Evolutionary conservation across 2,329 filamentous ascomycete genomes (phyloP), one percentile per base, ranked within the genome.

Genomic region (Xylaria sp.): DNA sequence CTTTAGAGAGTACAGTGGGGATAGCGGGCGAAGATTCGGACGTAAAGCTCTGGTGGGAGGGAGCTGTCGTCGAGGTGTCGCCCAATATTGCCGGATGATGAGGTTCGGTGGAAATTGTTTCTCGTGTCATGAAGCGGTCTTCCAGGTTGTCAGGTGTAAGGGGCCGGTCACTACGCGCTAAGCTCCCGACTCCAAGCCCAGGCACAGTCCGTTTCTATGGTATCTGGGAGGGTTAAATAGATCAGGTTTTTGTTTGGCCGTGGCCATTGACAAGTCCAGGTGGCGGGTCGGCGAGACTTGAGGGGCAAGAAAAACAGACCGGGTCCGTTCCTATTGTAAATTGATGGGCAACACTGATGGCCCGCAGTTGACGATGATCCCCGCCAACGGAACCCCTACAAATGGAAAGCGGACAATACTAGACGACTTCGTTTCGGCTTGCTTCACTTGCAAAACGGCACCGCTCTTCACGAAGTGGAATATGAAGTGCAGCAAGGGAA

Each of bases 41-140:
- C 45, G 65, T 66, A 61, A 45, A 57, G 60, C 64, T 66, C 49
- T 68, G 63, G 64, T 62, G 60, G 56, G 67, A 53, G 51, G 58
- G 62, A 64, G 68, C 63, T 33, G 65, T 69, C 62, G 69, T 70
- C 65, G 69, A 62, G 45, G 63, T 66, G 56, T 68, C 67, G 57
- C 54, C 71, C 61, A 68, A 55, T 60, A 60, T 58, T 67, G 63
- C 53, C 68, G 69, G 62, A 65, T 65, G 63, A 61, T 66, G 63
- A 67, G 65, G 59, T 54, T 69, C 69, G 65, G 68, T 67, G 57
- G 57, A 63, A 52, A 67, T 67, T 60, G 68, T 69, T 68, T 70
- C 67, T 61, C 67, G 61, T 70, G 72, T 75, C 73, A 75, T 75
- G 70, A 74, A 73, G 71, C 61, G 66, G 58, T 69, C 49, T 52